Percentiles rank a stretch among this genome's conserved stretches.
Conservation (phyloP, 441 rosid genomes). For the Geranium incanum region DNA sequence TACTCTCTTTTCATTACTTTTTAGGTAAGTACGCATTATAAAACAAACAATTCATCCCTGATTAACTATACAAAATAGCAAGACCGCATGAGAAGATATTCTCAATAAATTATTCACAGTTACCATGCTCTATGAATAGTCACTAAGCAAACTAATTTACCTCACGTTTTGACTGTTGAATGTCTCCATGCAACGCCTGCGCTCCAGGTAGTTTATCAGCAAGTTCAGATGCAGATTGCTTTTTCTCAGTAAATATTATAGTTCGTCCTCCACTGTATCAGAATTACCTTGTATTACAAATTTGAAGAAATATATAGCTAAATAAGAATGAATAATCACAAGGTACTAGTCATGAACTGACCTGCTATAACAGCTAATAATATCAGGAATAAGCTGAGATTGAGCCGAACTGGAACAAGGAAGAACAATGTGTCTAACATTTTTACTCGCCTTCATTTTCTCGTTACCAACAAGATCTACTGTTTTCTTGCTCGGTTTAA, state of each 20-base stretch:
- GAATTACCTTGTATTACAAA: no score
- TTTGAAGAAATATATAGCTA: no score
- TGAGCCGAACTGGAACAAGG: conserved; percentile 67
- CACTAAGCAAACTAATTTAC: conserved; percentile 26
- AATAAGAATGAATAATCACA: no score
- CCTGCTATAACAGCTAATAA: conserved; percentile 90
- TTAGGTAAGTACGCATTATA: neutral
- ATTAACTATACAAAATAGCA: neutral
- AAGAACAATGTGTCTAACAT: conserved; percentile 71
- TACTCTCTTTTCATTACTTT: no score
- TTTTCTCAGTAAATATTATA: conserved; percentile 79
- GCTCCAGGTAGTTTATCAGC: conserved; percentile 74
- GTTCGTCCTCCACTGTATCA: conserved; percentile 29
- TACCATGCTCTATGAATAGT: neutral
- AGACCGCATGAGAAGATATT: neutral
- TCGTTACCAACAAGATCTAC: conserved; percentile 96
- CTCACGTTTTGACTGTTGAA: conserved; percentile 87
- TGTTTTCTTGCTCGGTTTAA: conserved; percentile 60
- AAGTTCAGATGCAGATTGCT: conserved; percentile 79
- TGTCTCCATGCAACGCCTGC: conserved; percentile 82
- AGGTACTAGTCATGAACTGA: conserved; percentile 14
- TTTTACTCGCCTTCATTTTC: conserved; percentile 89
- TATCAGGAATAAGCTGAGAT: conserved; percentile 72
- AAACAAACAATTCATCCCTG: neutral
- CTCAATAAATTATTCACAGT: neutral